Evolutionary conservation across 768 basidiomycete species (phyloP).

Genomic region (Hydnomerulius pinastri): DNA sequence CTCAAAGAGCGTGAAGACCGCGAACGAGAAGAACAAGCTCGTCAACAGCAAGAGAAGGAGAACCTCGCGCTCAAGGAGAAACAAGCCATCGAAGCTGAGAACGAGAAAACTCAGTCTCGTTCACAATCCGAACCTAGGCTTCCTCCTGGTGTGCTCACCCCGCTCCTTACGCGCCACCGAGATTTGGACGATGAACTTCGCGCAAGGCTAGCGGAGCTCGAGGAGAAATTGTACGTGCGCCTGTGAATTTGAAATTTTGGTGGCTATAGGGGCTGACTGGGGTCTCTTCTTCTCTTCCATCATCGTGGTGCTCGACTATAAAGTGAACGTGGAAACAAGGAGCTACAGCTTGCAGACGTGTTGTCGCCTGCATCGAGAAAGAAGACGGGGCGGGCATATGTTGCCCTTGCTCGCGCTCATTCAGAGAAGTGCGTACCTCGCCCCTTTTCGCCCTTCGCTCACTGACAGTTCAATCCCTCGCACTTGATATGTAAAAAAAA

Average conservation of each 20-base stretch:
- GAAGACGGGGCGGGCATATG: slow-evolving; percentile 81
- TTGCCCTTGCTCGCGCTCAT: slow-evolving; percentile 78
- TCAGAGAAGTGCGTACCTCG: slow-evolving; percentile 68
- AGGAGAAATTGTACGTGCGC: slow-evolving; percentile 66
- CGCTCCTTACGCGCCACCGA: slow-evolving; percentile 61
- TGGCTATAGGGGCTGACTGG: slow-evolving; percentile 15
- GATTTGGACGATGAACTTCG: slow-evolving; percentile 72
- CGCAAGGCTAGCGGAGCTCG: slow-evolving; percentile 64
- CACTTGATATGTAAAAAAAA: not conserved
- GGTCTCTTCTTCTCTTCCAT: too few relatives aligned
- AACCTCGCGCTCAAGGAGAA: slow-evolving; percentile 21
- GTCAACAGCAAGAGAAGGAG: slow-evolving; percentile 27
- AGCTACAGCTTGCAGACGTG: slow-evolving; percentile 58
- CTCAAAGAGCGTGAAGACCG: slow-evolving; percentile 47
- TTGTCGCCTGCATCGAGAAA: slow-evolving; percentile 76
- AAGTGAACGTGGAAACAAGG: slow-evolving; percentile 65
- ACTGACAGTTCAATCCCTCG: not conserved
- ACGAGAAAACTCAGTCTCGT: slow-evolving; percentile 8
- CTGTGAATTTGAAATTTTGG: not conserved
- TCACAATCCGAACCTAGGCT: slow-evolving; percentile 18
- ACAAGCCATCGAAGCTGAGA: slow-evolving; percentile 8
- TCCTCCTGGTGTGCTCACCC: slow-evolving; percentile 51
- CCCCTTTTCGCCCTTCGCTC: slow-evolving; percentile 2
- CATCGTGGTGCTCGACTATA: not conserved
- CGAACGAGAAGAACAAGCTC: slow-evolving; percentile 34